Conservation (phyloP, 352 stramenopile genomes). For the Globisporangium emineosum region DNA sequence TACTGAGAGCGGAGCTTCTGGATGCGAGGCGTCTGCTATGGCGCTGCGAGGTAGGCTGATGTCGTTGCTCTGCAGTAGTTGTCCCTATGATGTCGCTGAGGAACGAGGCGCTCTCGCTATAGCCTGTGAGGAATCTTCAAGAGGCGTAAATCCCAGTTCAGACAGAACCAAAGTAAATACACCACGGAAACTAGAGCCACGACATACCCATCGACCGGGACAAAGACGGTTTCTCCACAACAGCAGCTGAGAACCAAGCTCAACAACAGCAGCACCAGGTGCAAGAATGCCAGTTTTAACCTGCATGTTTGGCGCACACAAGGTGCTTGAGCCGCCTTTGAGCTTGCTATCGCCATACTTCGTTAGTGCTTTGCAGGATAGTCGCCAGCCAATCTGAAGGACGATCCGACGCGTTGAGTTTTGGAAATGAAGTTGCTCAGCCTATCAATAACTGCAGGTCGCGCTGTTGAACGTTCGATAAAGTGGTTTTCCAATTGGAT, state of each 20-base stretch:
- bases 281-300: too few relatives aligned
- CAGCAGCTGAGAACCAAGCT: not conserved
- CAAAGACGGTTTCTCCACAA: not conserved
- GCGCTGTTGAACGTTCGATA: too few relatives aligned
- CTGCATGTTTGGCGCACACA: not conserved
- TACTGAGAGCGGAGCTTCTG: conserved; percentile 16
- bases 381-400: not conserved
- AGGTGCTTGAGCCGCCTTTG: not conserved
- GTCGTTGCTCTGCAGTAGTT: not conserved
- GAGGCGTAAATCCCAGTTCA: not conserved
- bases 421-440: not conserved
- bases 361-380: not conserved
- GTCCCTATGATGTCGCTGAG: not conserved
- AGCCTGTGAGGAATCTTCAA: not conserved
- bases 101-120: not conserved
- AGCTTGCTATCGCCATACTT: not conserved
- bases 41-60: not conserved
- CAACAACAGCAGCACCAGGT: not conserved
- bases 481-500: too few relatives aligned
- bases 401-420: not conserved
- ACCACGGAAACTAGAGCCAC: not conserved
- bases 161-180: not conserved
- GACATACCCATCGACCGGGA: not conserved
- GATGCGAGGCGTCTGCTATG: conserved; percentile 6
- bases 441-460: not conserved